phyloP scores from a whole-genome alignment of 1,139 yeast genomes.

The Blastobotrys indianensis region DNA sequence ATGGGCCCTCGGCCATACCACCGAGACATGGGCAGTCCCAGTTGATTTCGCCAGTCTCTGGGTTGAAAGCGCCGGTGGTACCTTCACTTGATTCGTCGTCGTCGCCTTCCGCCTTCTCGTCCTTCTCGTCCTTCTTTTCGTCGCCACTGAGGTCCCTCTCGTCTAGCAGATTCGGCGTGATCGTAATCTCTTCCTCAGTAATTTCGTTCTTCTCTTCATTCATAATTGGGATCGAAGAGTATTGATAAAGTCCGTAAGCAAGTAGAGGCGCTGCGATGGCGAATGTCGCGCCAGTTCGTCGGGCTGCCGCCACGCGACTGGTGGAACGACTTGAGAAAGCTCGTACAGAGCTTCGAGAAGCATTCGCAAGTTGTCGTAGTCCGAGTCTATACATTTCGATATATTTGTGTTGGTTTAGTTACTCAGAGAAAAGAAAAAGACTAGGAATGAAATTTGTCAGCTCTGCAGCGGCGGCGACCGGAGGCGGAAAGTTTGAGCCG shows the following conservation, averaged over 20 bases:
- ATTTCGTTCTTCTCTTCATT: conserved; percentile 11
- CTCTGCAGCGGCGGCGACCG: neutral
- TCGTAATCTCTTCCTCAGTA: conserved; percentile 6
- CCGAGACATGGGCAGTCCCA: conserved; percentile 99
- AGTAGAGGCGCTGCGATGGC: conserved; percentile 10
- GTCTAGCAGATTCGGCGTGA: conserved; percentile 7
- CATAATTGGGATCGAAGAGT: conserved; percentile 8
- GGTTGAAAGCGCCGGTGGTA: conserved; percentile 69
- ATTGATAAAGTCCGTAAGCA: conserved; percentile 11
- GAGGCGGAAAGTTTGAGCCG: neutral
- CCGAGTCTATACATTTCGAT: conserved; percentile 7
- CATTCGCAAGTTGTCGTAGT: conserved; percentile 1
- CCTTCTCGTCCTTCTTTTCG: neutral
- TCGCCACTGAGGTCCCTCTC: conserved; percentile 4
- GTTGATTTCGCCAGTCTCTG: conserved; percentile 97
- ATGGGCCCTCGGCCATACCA: conserved; percentile 98
- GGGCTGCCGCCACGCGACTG: neutral
- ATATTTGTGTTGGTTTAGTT: neutral
- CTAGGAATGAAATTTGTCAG: conserved; percentile 2
- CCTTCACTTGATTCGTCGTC: conserved; percentile 2
- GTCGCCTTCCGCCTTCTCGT: neutral
- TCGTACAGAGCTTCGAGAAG: neutral
- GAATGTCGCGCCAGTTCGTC: neutral
- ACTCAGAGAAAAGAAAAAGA: neutral
- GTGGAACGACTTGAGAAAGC: conserved; percentile 1